phyloP scores from a whole-genome alignment of 2,329 filamentous ascomycete species.

The Beauveria bassiana region DNA sequence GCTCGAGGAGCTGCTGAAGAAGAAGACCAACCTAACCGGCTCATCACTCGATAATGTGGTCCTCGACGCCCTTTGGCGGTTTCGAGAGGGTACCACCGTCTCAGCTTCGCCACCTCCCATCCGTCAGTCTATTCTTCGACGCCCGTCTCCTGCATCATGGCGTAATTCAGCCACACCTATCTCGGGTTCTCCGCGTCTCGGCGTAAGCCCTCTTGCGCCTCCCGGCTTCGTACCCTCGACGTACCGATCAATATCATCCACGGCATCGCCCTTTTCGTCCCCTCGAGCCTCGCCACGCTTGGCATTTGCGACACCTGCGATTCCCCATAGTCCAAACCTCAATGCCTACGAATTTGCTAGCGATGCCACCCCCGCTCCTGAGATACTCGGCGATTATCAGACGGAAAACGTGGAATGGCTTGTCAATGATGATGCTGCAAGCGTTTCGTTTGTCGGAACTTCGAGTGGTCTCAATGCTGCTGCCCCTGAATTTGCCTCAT shows the following conservation, averaged over 20 bases:
- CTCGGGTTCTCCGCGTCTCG: slow-evolving; percentile 73
- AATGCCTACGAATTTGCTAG: slow-evolving; percentile 92
- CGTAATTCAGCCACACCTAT: slow-evolving; percentile 74
- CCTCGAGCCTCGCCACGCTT: slow-evolving; percentile 88
- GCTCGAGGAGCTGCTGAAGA: slow-evolving; percentile 76
- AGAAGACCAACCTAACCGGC: slow-evolving; percentile 68
- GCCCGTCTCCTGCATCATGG: slow-evolving; percentile 90
- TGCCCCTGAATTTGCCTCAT: slow-evolving; percentile 65
- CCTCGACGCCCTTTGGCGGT: slow-evolving; percentile 83
- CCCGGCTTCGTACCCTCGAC: slow-evolving; percentile 74
- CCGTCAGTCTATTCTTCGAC: slow-evolving; percentile 81
- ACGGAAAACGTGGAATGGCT: slow-evolving; percentile 97
- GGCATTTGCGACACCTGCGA: slow-evolving; percentile 78
- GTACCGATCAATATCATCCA: slow-evolving; percentile 67
- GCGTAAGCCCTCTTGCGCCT: slow-evolving; percentile 74
- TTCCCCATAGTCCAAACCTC: slow-evolving; percentile 87
- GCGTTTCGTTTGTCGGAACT: slow-evolving; percentile 66
- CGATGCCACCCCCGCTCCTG: slow-evolving; percentile 70
- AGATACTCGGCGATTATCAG: slow-evolving; percentile 85
- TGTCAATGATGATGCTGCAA: slow-evolving; percentile 79
- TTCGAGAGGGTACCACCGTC: slow-evolving; percentile 57
- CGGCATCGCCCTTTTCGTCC: slow-evolving; percentile 85
- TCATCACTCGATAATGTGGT: slow-evolving; percentile 80
- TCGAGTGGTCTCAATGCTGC: slow-evolving; percentile 68
- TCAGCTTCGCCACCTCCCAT: slow-evolving; percentile 73